Evolutionary conservation across 495 filamentous ascomycete genomes (phyloP).

Genomic region (Parmelia sp.): DNA sequence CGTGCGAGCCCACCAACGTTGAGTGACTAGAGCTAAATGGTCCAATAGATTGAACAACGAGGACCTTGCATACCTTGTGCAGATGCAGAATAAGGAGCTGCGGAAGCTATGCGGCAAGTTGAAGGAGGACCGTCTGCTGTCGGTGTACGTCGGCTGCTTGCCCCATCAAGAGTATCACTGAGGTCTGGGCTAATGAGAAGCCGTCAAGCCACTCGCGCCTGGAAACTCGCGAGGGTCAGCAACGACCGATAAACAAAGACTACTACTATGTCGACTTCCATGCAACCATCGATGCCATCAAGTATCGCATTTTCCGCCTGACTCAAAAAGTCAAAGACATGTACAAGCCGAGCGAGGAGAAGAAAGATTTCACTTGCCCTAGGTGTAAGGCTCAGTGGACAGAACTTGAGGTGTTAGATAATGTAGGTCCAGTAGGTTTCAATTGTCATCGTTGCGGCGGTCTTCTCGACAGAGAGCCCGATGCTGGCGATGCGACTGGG

Average conservation of each 20-base stretch:
- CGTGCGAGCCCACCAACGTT: constrained; percentile 28
- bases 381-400: constrained; percentile 77
- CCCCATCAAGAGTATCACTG: constrained; percentile 7
- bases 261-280: constrained; percentile 98
- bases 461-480: constrained; percentile 58
- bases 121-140: constrained; percentile 76
- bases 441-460: constrained; percentile 75
- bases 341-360: constrained; percentile 71
- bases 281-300: constrained; percentile 90
- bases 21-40: constrained; percentile 13
- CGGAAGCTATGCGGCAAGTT: constrained; percentile 79
- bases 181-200: constrained; percentile 19
- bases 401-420: constrained; percentile 76
- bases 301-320: constrained; percentile 80
- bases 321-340: constrained; percentile 77
- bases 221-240: constrained; percentile 71
- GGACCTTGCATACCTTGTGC: constrained; percentile 78
- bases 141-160: constrained; percentile 51
- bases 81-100: constrained; percentile 80
- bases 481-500: constrained; percentile 55
- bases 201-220: constrained; percentile 61
- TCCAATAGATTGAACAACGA: constrained; percentile 65
- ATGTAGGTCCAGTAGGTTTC: constrained; percentile 59
- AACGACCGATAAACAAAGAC: constrained; percentile 73
- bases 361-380: constrained; percentile 85